A percentile compares a stretch with the other conserved stretches of the same genome.
phyloP scores from a whole-genome alignment of 2,329 filamentous ascomycete species.

The Immersiporthe knoxdaviesiana region DNA sequence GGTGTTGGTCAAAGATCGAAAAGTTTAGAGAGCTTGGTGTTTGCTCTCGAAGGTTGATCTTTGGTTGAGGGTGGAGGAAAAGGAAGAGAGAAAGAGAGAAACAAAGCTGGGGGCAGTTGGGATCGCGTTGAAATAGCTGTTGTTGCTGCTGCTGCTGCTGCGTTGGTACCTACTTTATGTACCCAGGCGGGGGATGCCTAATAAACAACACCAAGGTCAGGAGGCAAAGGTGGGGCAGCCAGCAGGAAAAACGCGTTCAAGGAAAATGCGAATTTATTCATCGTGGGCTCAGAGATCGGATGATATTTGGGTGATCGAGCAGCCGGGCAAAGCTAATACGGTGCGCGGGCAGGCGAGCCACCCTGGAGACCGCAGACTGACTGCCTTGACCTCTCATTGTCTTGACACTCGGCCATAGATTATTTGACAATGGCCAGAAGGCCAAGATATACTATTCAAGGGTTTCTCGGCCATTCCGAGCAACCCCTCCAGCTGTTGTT shows the following conservation, averaged over 20 bases:
- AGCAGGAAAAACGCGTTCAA: background rate
- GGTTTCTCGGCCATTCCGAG: too few relatives aligned
- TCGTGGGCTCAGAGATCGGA: background rate
- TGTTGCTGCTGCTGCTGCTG: background rate
- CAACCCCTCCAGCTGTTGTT: too few relatives aligned
- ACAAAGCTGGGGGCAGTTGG: background rate
- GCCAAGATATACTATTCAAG: too few relatives aligned
- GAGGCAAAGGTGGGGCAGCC: background rate
- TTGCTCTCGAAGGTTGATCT: background rate
- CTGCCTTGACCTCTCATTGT: background rate
- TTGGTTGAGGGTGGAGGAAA: background rate
- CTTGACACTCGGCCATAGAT: too few relatives aligned
- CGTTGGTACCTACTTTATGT: too few relatives aligned
- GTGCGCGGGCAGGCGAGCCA: background rate
- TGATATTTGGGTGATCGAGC: background rate
- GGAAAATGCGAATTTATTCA: background rate
- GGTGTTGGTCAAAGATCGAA: background rate
- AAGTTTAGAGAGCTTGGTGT: background rate
- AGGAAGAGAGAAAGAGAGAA: background rate
- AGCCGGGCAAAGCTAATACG: too few relatives aligned
- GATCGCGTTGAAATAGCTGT: background rate
- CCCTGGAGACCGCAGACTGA: too few relatives aligned
- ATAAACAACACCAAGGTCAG: background rate
- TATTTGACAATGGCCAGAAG: too few relatives aligned
- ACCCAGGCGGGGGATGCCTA: too few relatives aligned